Evolutionary conservation across 495 filamentous ascomycete genomes (phyloP), one percentile per base, ranked within the genome.

Genomic region (Copromyces sp.): DNA sequence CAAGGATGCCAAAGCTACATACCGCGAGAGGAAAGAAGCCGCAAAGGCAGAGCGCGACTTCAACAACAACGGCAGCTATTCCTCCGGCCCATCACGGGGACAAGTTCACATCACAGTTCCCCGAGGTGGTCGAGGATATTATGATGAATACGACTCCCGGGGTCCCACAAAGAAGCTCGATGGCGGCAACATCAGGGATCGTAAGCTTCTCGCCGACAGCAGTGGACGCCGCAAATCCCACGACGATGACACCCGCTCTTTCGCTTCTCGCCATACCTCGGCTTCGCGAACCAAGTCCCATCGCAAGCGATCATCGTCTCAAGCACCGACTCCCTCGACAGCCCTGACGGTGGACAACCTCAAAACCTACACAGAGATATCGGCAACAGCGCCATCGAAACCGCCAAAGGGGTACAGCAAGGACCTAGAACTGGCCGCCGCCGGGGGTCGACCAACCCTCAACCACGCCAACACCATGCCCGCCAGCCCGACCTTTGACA

Each of bases 1-100:
- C 85, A 94, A 90, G 80, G 92, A 97, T 72, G 94, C 94, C 72
- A 93, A 91, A 78, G 89, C 89, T 39, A 91, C 93, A 65, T 97
- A 97, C 79, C 87, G 88, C 61, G 93, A 96, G 77, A 89, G 90
- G 77, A 95, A 95, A 78, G 90, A 92, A 11, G 89, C 92, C 74
- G 85, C 94, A 74, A 87, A 89, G 78, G 89, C 91, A 14, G 86
- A 89, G 74, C 89, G 91, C 68, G 82, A 85, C 71, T 77, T 80
- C 17, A 24, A 65, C 12, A 24, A 65, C 12, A 65, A 65, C 53
- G 53, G 53, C 53, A 65, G 14, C 29, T 65, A 65, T 39, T 39
- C 42, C 69, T 20, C n/a, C 38, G 71, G 37, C 2, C 24, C 17
- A 42, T 69, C 73, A 73, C 39, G 45, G 12, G 72, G 70, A n/a